Evolutionary conservation across 306 rosid genomes (phyloP).

Genomic region (Ammopiptanthus mongolicus): DNA sequence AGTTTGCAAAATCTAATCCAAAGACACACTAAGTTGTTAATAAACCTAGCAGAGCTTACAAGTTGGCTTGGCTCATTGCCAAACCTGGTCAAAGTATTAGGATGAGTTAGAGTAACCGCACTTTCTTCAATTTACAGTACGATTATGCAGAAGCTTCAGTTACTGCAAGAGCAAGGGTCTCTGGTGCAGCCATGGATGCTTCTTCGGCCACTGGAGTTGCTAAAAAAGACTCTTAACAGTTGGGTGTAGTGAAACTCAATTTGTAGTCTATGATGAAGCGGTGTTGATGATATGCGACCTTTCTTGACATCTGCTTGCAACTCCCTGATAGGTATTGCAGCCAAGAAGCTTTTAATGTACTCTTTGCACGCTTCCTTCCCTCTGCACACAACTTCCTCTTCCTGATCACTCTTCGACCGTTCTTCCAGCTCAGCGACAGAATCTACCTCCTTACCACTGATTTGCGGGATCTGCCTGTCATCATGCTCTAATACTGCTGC

Average conservation of each 20-base stretch:
- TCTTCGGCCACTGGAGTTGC: constrained; percentile 21
- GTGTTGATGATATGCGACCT: constrained; percentile 56
- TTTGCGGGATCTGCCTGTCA: constrained; percentile 28
- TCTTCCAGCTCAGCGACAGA: constrained; percentile 35
- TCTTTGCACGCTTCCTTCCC: constrained; percentile 96
- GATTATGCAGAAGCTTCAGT: constrained; percentile 26
- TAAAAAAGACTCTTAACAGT: constrained; percentile 20
- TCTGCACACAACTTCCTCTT: constrained; percentile 53
- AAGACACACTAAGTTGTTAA: background rate
- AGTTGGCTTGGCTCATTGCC: background rate
- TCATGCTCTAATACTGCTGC: constrained; percentile 34
- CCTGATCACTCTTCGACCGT: constrained; percentile 28
- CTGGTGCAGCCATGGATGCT: constrained; percentile 21
- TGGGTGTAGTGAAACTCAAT: constrained; percentile 79
- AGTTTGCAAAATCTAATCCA: background rate
- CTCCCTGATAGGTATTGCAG: constrained; percentile 91
- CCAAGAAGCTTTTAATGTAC: constrained; percentile 87
- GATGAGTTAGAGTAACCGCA: constrained; percentile 50
- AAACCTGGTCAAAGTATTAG: background rate
- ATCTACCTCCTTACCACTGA: constrained; percentile 29
- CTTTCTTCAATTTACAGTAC: constrained; percentile 44
- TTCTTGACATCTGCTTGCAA: constrained; percentile 79
- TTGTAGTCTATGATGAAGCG: constrained; percentile 76
- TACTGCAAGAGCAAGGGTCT: constrained; percentile 27
- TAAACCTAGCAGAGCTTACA: background rate